phyloP scores from a whole-genome alignment of 352 stramenopile species.

The Phytophthora uliginosa region DNA sequence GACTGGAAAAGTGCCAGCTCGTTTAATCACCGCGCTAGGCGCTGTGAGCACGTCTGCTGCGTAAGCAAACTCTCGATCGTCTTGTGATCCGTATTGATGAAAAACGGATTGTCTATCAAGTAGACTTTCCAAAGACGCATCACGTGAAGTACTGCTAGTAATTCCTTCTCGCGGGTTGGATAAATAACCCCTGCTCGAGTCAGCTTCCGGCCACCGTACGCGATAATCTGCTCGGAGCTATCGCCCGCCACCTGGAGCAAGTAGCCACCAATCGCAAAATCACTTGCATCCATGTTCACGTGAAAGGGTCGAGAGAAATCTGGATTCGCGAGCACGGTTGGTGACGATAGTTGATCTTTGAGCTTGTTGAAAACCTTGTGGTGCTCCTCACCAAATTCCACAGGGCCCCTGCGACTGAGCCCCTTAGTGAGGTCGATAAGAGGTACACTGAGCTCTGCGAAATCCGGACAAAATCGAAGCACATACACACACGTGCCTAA shows the following conservation, averaged over 20 bases:
- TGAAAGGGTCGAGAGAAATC: not conserved
- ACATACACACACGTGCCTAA: not conserved
- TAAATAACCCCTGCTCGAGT: not conserved
- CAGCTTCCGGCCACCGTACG: not conserved
- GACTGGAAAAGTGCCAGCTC: not conserved
- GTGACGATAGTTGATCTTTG: too few species aligned
- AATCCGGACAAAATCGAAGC: not conserved
- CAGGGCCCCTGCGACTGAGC: not conserved
- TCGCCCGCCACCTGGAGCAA: not conserved
- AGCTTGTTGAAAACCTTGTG: not conserved
- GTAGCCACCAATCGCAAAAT: not conserved
- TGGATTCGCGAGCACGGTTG: not conserved
- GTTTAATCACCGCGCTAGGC: not conserved
- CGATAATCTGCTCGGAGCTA: not conserved
- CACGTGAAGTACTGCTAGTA: not conserved
- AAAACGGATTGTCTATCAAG: not conserved
- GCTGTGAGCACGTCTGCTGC: not conserved
- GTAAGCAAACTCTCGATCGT: not conserved
- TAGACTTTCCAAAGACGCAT: not conserved
- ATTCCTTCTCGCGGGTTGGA: not conserved
- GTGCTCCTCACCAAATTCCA: not conserved
- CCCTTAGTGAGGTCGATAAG: not conserved
- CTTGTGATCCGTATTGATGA: conserved; percentile 2
- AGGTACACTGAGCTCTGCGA: not conserved
- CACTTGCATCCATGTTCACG: not conserved